A percentile compares a stretch with the other conserved stretches of the same genome.
Evolutionary conservation across 305 asterid genomes (phyloP).

Genomic region (Fraxinus greggii): DNA sequence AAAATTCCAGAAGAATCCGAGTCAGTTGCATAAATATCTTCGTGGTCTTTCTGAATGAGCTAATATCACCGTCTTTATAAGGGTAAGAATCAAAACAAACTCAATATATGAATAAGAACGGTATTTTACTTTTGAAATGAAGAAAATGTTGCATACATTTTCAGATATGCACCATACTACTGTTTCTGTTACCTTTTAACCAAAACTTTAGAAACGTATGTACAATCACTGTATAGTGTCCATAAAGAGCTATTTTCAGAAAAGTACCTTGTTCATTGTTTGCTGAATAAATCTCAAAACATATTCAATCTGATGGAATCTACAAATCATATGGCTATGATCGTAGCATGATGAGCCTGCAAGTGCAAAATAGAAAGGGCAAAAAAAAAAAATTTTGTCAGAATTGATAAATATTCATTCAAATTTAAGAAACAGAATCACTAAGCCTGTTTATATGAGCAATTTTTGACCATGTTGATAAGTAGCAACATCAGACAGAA

Average conservation of each 20-base stretch:
- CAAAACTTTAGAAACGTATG: not conserved
- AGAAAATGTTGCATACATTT: not conserved
- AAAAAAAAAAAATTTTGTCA: not conserved
- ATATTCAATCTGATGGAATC: not conserved
- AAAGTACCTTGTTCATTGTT: not conserved
- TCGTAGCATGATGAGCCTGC: not conserved
- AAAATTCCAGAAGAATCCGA: constrained; percentile 18
- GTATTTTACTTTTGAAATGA: not conserved
- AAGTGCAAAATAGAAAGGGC: not conserved
- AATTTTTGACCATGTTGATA: not conserved
- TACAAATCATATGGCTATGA: not conserved
- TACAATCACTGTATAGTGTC: not conserved
- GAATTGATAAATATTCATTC: not conserved
- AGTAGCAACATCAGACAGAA: not conserved
- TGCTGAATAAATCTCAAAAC: not conserved
- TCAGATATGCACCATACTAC: not conserved
- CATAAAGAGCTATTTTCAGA: not conserved
- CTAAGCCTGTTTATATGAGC: not conserved
- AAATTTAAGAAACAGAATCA: not conserved
- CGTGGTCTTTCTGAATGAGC: not conserved
- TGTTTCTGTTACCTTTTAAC: not conserved
- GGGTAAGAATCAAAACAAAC: not conserved
- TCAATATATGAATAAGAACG: not conserved
- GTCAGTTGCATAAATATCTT: constrained; percentile 11
- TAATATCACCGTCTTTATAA: not conserved